A percentile compares a stretch with the other conserved stretches of the same genome.
Evolutionary conservation across 2,329 filamentous ascomycete species (phyloP).

Genomic region (Scolecobasidium constrictum): DNA sequence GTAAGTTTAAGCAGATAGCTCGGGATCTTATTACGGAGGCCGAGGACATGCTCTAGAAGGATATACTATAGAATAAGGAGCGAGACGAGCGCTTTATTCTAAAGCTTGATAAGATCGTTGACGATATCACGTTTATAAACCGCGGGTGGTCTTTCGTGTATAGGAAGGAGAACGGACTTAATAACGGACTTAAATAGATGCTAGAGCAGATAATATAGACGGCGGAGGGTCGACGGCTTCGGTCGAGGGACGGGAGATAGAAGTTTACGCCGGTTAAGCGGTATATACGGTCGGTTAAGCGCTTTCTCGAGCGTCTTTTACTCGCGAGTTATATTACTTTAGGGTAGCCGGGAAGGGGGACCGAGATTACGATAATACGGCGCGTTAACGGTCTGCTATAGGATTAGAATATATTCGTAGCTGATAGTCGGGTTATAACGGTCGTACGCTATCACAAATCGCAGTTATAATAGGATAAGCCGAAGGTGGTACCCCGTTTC

Average conservation of each 20-base stretch:
- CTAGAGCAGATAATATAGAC: constrained; percentile 10
- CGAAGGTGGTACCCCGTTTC: constrained; percentile 17
- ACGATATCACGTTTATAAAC: constrained; percentile 14
- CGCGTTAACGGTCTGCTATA: constrained; percentile 14
- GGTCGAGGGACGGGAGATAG: constrained; percentile 7
- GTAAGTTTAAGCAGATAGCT: constrained; percentile 14
- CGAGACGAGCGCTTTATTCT: constrained; percentile 13
- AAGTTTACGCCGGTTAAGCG: constrained; percentile 6
- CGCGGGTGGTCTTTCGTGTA: constrained; percentile 14
- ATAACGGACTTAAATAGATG: constrained; percentile 12
- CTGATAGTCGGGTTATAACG: constrained; percentile 14
- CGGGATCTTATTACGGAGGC: constrained; percentile 11
- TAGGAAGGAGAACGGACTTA: constrained; percentile 12
- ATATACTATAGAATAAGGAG: constrained; percentile 12
- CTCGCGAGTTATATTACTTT: constrained; percentile 1
- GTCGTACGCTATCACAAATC: constrained; percentile 17
- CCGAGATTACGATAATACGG: constrained; percentile 14
- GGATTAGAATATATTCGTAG: constrained; percentile 16
- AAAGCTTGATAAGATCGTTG: constrained; percentile 12
- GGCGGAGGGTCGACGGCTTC: constrained; percentile 10
- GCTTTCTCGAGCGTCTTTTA: constrained; percentile 2
- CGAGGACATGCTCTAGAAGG: constrained; percentile 13
- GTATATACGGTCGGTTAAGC: not conserved
- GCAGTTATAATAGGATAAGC: constrained; percentile 16
- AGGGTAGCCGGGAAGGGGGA: constrained; percentile 10